Evolutionary conservation across 495 filamentous ascomycete genomes (phyloP).

Genomic region (Mycothermus thermophilus): DNA sequence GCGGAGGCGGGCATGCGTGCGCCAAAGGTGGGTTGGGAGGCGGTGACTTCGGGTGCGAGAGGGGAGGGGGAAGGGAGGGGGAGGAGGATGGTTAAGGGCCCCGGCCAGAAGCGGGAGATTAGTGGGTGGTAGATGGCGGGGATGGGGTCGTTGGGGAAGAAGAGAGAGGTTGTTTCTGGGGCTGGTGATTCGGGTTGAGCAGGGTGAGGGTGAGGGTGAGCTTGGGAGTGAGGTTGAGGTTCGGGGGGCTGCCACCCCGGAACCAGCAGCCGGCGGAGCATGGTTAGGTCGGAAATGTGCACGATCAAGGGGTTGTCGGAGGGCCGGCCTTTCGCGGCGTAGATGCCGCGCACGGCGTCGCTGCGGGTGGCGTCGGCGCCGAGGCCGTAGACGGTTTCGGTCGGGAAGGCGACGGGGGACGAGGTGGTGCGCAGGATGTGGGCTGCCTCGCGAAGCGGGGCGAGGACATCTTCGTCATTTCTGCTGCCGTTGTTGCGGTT

Average conservation of each 20-base stretch:
- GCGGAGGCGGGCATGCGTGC: slow-evolving; percentile 74
- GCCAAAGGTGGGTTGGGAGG: slow-evolving; percentile 69
- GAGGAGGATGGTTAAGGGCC: slow-evolving; percentile 82
- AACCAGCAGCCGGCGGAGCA: slow-evolving; percentile 46
- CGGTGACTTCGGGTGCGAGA: slow-evolving; percentile 78
- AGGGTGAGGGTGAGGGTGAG: background rate
- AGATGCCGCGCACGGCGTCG: slow-evolving; percentile 80
- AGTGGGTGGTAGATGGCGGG: slow-evolving; percentile 72
- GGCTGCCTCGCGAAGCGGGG: slow-evolving; percentile 40
- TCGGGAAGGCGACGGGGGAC: slow-evolving; percentile 85
- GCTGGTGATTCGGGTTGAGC: background rate
- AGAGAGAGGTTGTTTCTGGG: too few species aligned
- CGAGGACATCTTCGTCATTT: background rate
- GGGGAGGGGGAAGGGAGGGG: slow-evolving; percentile 54
- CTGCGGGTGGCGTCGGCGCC: slow-evolving; percentile 73
- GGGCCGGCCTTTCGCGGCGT: slow-evolving; percentile 74
- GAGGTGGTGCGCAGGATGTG: slow-evolving; percentile 45
- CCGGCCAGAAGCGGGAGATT: slow-evolving; percentile 82
- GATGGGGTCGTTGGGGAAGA: slow-evolving; percentile 41
- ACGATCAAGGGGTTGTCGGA: slow-evolving; percentile 93
- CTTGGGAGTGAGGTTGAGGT: slow-evolving; percentile 21
- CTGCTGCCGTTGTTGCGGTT: background rate
- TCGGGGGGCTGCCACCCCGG: background rate
- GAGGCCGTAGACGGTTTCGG: slow-evolving; percentile 94
- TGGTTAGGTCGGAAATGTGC: slow-evolving; percentile 68